phyloP scores from a whole-genome alignment of 2,329 filamentous ascomycete species.

The Endothia cerciana region DNA sequence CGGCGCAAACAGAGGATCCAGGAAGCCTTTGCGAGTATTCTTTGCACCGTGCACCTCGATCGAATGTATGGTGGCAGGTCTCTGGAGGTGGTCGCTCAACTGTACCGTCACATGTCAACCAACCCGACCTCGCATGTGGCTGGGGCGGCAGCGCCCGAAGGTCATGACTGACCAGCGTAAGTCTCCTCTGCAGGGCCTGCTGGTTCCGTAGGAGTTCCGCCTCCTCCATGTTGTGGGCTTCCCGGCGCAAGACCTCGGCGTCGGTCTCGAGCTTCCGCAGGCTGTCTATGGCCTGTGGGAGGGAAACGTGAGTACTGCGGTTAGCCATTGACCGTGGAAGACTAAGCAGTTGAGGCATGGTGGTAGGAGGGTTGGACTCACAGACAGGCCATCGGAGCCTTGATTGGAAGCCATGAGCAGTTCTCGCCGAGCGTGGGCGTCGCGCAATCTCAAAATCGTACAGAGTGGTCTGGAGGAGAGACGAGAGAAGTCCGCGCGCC shows the following conservation, averaged over 20 bases:
- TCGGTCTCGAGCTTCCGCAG: slow-evolving; percentile 47
- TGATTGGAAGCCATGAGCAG: slow-evolving; percentile 41
- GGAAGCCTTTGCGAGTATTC: slow-evolving; percentile 82
- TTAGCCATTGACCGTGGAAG: slow-evolving; percentile 26
- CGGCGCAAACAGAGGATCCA: slow-evolving; percentile 79
- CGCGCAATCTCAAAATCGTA: not conserved
- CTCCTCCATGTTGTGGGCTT: slow-evolving; percentile 40
- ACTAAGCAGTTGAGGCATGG: slow-evolving; percentile 30
- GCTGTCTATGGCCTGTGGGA: slow-evolving; percentile 40
- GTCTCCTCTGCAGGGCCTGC: slow-evolving; percentile 44
- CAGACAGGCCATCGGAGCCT: slow-evolving; percentile 37
- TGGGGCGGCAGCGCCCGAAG: not conserved
- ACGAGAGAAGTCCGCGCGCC: not conserved
- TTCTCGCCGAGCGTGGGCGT: slow-evolving; percentile 15
- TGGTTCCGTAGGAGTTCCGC: slow-evolving; percentile 39
- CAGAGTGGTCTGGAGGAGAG: too few relatives aligned
- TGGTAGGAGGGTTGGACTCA: slow-evolving; percentile 35
- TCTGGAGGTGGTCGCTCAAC: slow-evolving; percentile 81
- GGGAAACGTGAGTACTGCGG: not conserved
- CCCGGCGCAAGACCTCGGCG: slow-evolving; percentile 42
- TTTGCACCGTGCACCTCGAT: slow-evolving; percentile 81
- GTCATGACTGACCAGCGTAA: slow-evolving; percentile 38
- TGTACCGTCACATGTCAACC: slow-evolving; percentile 40
- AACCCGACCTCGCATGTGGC: not conserved
- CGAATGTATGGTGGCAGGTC: slow-evolving; percentile 86